A percentile compares a stretch with the other conserved stretches of the same genome.
These are phyloP conservation scores for Cercospora beticola DNA, from an alignment of 2,329 filamentous ascomycete genomes.

Conservation along the genomic window DNA sequence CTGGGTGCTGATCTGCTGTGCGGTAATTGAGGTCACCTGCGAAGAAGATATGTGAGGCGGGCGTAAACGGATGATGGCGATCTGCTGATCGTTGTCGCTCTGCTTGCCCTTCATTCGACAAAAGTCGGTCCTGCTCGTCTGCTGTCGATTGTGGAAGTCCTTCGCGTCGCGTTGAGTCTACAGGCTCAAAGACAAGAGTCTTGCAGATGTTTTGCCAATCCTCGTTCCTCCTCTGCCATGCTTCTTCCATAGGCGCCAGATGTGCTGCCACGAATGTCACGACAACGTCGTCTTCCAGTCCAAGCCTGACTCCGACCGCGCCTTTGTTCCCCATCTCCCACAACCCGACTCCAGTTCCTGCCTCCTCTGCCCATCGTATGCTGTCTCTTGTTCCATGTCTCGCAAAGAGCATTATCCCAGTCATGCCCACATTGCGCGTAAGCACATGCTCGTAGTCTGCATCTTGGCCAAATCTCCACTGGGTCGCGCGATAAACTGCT, in stretches of 20 bases:
- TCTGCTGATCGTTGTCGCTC: background rate
- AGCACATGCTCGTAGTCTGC: slow-evolving; percentile 67
- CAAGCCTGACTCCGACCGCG: slow-evolving; percentile 74
- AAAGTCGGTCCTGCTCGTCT: slow-evolving; percentile 22
- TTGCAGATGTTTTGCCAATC: slow-evolving; percentile 87
- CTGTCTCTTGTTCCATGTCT: slow-evolving; percentile 58
- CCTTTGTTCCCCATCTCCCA: slow-evolving; percentile 95
- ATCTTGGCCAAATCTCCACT: slow-evolving; percentile 60
- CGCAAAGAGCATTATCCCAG: slow-evolving; percentile 81
- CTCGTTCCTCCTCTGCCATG: slow-evolving; percentile 70
- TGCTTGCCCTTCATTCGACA: background rate
- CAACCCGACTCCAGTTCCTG: slow-evolving; percentile 79
- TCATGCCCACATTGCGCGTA: slow-evolving; percentile 80
- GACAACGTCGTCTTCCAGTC: slow-evolving; percentile 56
- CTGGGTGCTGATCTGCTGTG: slow-evolving; percentile 65
- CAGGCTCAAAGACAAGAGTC: slow-evolving; percentile 66
- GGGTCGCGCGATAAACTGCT: slow-evolving; percentile 53
- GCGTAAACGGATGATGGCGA: slow-evolving; percentile 62
- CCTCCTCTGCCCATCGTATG: slow-evolving; percentile 68
- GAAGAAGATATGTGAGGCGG: slow-evolving; percentile 76
- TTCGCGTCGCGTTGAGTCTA: slow-evolving; percentile 7
- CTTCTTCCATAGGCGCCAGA: slow-evolving; percentile 82
- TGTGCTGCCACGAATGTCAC: slow-evolving; percentile 88
- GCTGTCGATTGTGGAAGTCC: slow-evolving; percentile 26
- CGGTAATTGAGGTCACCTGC: slow-evolving; percentile 95